Evolutionary conservation across 1,139 yeast genomes (phyloP).

Genomic region (Tardiomyces digboiensis): DNA sequence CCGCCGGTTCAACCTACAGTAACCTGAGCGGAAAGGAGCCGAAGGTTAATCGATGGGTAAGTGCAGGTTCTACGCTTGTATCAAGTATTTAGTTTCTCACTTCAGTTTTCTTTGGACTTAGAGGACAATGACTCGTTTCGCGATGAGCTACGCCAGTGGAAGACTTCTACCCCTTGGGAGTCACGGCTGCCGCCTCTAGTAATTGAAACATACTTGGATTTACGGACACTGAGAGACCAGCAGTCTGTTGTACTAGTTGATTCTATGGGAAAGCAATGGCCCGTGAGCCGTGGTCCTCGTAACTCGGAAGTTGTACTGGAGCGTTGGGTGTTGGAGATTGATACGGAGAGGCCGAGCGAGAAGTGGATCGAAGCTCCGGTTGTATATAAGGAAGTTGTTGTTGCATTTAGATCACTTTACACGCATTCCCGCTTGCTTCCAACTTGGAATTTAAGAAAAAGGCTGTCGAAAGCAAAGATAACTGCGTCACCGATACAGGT

Average conservation of each 20-base stretch:
- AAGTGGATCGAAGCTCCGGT: conserved; percentile 49
- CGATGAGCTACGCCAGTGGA: conserved; percentile 59
- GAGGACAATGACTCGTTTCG: conserved; percentile 36
- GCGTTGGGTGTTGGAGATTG: conserved; percentile 51
- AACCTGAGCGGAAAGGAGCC: conserved; percentile 6
- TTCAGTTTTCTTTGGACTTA: conserved; percentile 54
- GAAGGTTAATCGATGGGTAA: conserved; percentile 2
- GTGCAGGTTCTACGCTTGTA: background rate
- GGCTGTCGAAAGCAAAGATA: conserved; percentile 31
- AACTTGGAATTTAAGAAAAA: conserved; percentile 44
- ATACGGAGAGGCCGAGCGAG: background rate
- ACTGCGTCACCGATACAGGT: conserved; percentile 34
- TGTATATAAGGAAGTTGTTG: conserved; percentile 65
- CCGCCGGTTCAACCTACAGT: conserved; percentile 5
- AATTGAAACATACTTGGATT: conserved; percentile 73
- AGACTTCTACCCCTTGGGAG: conserved; percentile 20
- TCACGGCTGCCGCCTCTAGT: conserved; percentile 61
- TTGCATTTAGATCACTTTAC: conserved; percentile 65
- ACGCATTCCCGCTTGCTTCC: conserved; percentile 66
- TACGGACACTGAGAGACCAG: conserved; percentile 47
- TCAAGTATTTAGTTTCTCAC: conserved; percentile 19
- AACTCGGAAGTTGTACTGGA: conserved; percentile 81
- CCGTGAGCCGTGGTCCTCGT: conserved; percentile 42
- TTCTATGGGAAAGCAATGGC: conserved; percentile 37
- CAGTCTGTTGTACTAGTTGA: conserved; percentile 57